Evolutionary conservation across 306 rosid genomes (phyloP), one percentile per base, ranked within the genome.

Genomic region (Quercus berberidifolia): DNA sequence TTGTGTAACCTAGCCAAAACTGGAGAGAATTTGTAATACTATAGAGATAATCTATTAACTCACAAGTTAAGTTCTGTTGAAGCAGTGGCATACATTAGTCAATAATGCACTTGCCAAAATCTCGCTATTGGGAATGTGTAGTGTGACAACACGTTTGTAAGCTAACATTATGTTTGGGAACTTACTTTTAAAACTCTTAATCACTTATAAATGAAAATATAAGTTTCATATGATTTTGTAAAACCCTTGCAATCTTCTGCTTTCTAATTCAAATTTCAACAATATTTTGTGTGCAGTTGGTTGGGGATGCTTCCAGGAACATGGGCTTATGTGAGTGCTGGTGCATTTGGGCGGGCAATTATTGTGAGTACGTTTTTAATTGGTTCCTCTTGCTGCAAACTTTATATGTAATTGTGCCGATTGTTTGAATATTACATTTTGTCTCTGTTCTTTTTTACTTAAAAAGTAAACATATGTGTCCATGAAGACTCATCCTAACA

Each of bases 231-330:
- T 52, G 23, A 18, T 55, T 69, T 69, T 59, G 28, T 60, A 69
- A 19, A 43, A 41, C 74, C 80, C 43, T 63, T 19, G 1, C 68
- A 20, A 25, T 41, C 5, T n/a, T 57, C 20, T 3, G 38, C 21
- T 70, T 76, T 78, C 73, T 52, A 30, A 80, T 83, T 58, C 76
- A 65, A 84, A 76, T 65, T 62, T n/a, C 19, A 51, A 65, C 57
- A 21, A 69, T 74, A 4, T 71, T 83, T 74, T 46, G 28, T 52
- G 41, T 77, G 88, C 97, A 95, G 99, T 86, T 95, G 99, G 99
- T 65, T 95, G 76, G 99, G 99, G 78, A 95, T 95, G 99, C 99
- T 95, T 87, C 99, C 99, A n/a, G 99, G 99, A 83, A 81, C 99
- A 76, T 95, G 99, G 99, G 99, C 99, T 76, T 95, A 95, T 26